Conservation (phyloP, 108 stramenopile species). For the Nitzschia palea region DNA sequence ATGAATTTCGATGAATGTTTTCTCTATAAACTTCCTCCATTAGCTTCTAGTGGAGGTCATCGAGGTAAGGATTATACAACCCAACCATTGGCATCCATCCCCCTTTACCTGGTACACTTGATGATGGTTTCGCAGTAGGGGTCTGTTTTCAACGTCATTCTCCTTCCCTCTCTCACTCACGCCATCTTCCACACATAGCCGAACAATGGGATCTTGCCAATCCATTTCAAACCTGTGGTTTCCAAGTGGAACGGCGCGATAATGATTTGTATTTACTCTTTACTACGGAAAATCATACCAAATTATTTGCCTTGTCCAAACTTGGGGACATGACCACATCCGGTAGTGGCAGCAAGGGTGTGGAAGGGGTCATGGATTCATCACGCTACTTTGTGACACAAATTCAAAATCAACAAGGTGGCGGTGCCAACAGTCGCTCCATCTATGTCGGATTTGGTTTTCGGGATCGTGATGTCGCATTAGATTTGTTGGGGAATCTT, state of each 20-base stretch:
- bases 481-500: slow-evolving; percentile 69
- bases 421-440: slow-evolving; percentile 26
- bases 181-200: slow-evolving; percentile 41
- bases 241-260: slow-evolving; percentile 47
- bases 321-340: background rate
- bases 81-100: no score
- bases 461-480: slow-evolving; percentile 74
- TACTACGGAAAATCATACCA: slow-evolving; percentile 36
- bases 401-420: slow-evolving; percentile 28
- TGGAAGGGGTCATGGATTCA: slow-evolving; percentile 44
- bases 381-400: slow-evolving; percentile 71
- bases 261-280: slow-evolving; percentile 42
- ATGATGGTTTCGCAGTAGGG: no score
- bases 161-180: no score
- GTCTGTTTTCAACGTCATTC: no score
- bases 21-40: slow-evolving; percentile 76
- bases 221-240: slow-evolving; percentile 64
- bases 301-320: slow-evolving; percentile 32
- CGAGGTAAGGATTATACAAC: slow-evolving; percentile 26
- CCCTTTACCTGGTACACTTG: no score
- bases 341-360: background rate
- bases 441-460: slow-evolving; percentile 78
- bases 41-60: slow-evolving; percentile 66
- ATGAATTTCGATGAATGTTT: slow-evolving; percentile 73
- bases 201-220: slow-evolving; percentile 79